Conservation (phyloP, 2,329 filamentous ascomycete species). For the Fusarium neocosmosporiellum region DNA sequence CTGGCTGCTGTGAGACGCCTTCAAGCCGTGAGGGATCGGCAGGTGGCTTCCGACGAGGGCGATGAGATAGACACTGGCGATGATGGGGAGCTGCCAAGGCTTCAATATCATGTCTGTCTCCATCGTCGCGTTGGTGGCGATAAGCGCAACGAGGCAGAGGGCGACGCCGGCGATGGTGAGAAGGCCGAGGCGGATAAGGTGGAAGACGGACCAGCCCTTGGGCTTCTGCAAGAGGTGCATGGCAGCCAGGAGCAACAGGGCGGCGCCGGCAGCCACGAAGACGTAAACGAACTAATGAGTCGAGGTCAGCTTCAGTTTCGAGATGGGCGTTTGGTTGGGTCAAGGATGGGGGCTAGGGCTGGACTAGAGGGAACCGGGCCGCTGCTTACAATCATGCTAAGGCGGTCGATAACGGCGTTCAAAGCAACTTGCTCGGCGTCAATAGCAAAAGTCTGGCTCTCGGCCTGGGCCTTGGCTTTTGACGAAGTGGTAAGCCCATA, state of each 20-base stretch:
- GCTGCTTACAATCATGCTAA: background rate
- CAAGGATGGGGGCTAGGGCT: background rate
- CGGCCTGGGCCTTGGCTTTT: background rate
- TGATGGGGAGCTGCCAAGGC: background rate
- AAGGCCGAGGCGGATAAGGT: background rate
- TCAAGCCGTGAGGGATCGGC: background rate
- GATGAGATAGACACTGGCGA: background rate
- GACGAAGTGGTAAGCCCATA: background rate
- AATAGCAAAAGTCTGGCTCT: too few species aligned
- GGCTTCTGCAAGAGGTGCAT: background rate
- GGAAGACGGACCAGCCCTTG: background rate
- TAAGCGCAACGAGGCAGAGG: background rate
- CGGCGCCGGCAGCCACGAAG: background rate
- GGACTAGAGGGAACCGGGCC: background rate
- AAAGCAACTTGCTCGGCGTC: background rate
- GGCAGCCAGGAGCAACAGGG: background rate
- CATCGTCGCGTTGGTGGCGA: background rate
- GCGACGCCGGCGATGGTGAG: background rate
- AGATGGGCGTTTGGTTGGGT: background rate
- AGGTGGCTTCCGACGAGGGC: background rate
- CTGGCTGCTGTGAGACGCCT: background rate
- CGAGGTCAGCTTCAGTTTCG: background rate
- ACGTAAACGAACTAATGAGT: background rate
- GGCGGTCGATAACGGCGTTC: background rate
- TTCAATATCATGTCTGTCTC: accelerated